Conservation (phyloP, 2,329 filamentous ascomycete genomes). For the Tolypocladium tundrense region DNA sequence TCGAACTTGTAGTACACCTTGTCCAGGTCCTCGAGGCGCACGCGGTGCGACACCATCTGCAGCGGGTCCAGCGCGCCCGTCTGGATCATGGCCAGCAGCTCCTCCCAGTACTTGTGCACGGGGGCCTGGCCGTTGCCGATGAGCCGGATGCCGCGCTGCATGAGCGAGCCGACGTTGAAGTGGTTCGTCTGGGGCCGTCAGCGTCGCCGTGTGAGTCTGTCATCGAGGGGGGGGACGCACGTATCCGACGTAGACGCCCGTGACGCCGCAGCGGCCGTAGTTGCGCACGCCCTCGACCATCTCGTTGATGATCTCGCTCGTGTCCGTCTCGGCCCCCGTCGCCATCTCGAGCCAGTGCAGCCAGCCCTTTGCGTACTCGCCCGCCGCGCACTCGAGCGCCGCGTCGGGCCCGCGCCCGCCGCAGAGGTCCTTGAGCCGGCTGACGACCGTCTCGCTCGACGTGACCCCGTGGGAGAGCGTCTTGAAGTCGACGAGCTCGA, state of each 20-base stretch:
- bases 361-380: constrained; percentile 53
- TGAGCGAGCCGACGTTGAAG: constrained; percentile 73
- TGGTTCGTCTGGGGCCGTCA: constrained; percentile 51
- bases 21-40: constrained; percentile 62
- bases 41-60: constrained; percentile 73
- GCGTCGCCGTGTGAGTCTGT: too few species aligned
- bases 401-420: constrained; percentile 66
- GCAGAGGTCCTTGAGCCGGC: constrained; percentile 62
- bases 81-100: constrained; percentile 59
- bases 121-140: constrained; percentile 59
- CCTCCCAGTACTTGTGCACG: constrained; percentile 76
- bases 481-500: constrained; percentile 62
- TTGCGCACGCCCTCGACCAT: constrained; percentile 66
- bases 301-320: constrained; percentile 70
- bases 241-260: constrained; percentile 56
- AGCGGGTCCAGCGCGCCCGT: constrained; percentile 60
- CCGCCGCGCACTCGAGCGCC: constrained; percentile 55
- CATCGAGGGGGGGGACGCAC: constrained; percentile 23
- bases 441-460: constrained; percentile 52
- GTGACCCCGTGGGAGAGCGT: constrained; percentile 47
- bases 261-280: constrained; percentile 66
- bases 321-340: constrained; percentile 70
- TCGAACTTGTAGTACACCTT: constrained; percentile 56
- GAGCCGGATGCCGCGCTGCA: constrained; percentile 78
- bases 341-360: constrained; percentile 47